Percentiles rank a stretch among this genome's conserved stretches.
Evolutionary conservation across 2,329 filamentous ascomycete genomes (phyloP).

Genomic region (Penicillium frequentans): DNA sequence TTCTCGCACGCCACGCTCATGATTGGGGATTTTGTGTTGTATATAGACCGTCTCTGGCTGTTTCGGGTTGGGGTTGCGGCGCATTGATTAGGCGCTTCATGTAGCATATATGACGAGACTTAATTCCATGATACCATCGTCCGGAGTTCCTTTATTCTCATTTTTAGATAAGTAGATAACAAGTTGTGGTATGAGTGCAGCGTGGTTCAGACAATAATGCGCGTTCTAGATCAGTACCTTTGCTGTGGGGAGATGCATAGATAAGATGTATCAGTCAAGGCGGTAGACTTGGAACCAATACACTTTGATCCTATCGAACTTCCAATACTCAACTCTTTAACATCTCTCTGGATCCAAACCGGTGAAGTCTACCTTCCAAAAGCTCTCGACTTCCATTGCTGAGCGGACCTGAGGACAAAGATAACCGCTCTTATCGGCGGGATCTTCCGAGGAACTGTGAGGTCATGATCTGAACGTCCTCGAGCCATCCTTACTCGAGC

Average conservation of each 20-base stretch:
- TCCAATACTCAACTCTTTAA: not conserved
- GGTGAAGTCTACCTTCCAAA: not conserved
- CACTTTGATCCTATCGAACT: not conserved
- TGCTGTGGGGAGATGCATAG: not conserved
- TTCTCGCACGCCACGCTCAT: conserved; percentile 21
- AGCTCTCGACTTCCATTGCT: not conserved
- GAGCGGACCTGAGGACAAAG: not conserved
- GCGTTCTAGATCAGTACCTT: not conserved
- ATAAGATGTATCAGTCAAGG: not conserved
- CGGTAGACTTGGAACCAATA: not conserved
- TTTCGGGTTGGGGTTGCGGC: conserved; percentile 24
- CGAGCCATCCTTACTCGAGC: not conserved
- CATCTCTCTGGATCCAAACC: not conserved
- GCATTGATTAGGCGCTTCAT: conserved; percentile 27
- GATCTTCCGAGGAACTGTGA: conserved; percentile 22
- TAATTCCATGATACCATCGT: conserved; percentile 30
- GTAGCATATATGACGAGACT: conserved; percentile 31
- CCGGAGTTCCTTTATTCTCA: not conserved
- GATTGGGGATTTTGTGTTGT: conserved; percentile 29
- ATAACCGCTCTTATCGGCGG: conserved; percentile 28
- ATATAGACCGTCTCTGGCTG: conserved; percentile 35
- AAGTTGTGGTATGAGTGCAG: not conserved
- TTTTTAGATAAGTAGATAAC: not conserved
- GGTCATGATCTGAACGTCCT: conserved; percentile 18
- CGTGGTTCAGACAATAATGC: not conserved